A percentile compares a stretch with the other conserved stretches of the same genome.
Conservation (phyloP, 2,329 filamentous ascomycete species). For the Cercospora sp. region DNA sequence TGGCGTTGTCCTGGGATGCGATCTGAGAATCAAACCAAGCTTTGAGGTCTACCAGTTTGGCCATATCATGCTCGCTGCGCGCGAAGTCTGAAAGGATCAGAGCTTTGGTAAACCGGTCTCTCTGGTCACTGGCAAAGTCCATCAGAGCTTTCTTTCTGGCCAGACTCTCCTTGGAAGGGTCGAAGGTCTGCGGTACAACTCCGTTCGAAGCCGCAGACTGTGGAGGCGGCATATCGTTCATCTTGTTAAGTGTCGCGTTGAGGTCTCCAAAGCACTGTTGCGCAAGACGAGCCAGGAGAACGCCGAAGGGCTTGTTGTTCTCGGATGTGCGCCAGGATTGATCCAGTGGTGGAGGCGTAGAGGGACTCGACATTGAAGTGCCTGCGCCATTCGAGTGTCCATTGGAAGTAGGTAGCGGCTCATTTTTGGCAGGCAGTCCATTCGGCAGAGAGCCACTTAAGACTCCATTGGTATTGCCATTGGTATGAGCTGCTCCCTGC, state of each 20-base stretch:
- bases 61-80: conserved; percentile 71
- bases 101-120: conserved; percentile 89
- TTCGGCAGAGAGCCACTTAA: conserved; percentile 21
- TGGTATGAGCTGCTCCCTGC: conserved; percentile 14
- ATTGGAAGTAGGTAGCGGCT: conserved; percentile 21
- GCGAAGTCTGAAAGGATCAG: conserved; percentile 91
- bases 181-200: conserved; percentile 42
- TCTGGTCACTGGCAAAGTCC: conserved; percentile 74
- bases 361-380: conserved; percentile 5
- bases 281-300: conserved; percentile 73
- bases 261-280: conserved; percentile 82
- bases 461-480: conserved; percentile 20
- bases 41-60: conserved; percentile 84
- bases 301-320: conserved; percentile 73
- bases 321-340: conserved; percentile 65
- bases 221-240: conserved; percentile 65
- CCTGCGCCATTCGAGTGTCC: conserved; percentile 20
- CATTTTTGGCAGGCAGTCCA: background rate
- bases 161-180: conserved; percentile 65
- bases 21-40: conserved; percentile 62
- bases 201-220: conserved; percentile 47
- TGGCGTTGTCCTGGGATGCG: conserved; percentile 35
- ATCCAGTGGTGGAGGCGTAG: conserved; percentile 53
- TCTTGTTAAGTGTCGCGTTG: conserved; percentile 65
- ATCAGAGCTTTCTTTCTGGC: conserved; percentile 75